Percentiles rank a stretch among this genome's conserved stretches.
phyloP scores from a whole-genome alignment of 768 basidiomycete species.

The Amanita exitialis region DNA sequence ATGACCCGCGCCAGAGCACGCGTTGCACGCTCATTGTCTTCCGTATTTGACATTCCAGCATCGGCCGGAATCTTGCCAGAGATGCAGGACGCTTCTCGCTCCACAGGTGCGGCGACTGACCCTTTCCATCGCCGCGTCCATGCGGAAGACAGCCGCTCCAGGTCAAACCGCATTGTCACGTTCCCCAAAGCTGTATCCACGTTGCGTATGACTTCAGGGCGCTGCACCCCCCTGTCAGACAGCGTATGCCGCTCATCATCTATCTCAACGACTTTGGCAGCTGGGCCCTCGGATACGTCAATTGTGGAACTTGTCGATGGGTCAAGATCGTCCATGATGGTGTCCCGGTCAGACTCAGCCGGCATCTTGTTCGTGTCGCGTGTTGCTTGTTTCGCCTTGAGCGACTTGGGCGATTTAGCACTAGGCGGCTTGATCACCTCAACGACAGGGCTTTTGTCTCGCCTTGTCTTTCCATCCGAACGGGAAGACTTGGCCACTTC shows the following conservation, averaged over 20 bases:
- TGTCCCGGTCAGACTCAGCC: conserved; percentile 7
- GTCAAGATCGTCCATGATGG: conserved; percentile 14
- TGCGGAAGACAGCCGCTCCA: conserved; percentile 17
- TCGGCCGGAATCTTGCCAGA: conserved; percentile 18
- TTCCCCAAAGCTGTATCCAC: background rate
- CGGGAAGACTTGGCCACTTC: background rate
- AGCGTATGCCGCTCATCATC: conserved; percentile 13
- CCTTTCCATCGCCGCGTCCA: conserved; percentile 10
- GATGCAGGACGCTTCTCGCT: background rate
- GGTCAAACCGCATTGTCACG: conserved; percentile 23
- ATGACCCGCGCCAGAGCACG: conserved; percentile 77
- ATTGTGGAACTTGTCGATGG: conserved; percentile 12
- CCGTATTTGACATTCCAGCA: conserved; percentile 30
- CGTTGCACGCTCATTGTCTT: conserved; percentile 44
- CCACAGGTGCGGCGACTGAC: no score
- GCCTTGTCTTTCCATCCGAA: background rate
- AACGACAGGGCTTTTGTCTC: background rate
- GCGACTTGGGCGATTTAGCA: background rate
- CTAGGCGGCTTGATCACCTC: background rate
- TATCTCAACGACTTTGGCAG: conserved; percentile 11
- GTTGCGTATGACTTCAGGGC: conserved; percentile 2
- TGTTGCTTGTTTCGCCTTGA: background rate
- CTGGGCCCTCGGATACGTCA: conserved; percentile 13
- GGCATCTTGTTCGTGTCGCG: no score
- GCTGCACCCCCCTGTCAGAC: background rate